phyloP scores from a whole-genome alignment of 2,329 filamentous ascomycete species.

The Drechslerella dactyloides region DNA sequence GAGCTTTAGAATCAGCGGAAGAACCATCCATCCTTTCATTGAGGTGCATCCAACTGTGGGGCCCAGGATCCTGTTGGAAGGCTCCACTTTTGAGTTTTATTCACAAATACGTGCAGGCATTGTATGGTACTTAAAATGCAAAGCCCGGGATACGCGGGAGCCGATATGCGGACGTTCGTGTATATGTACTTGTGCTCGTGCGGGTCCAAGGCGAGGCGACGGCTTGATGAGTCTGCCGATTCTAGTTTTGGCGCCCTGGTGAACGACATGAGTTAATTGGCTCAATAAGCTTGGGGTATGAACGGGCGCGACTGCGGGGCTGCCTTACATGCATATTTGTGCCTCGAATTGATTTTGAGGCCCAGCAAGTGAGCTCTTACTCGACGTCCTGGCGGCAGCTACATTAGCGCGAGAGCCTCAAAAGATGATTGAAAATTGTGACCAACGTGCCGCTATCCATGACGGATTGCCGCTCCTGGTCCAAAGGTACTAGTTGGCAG shows the following conservation, averaged over 20 bases:
- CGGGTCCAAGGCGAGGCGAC: not conserved
- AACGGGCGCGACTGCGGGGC: too few species aligned
- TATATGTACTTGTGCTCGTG: not conserved
- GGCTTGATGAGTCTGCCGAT: not conserved
- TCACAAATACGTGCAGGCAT: not conserved
- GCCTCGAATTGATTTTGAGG: too few species aligned
- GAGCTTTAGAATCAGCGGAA: conserved; percentile 5
- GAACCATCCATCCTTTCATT: conserved; percentile 7
- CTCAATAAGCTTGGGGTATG: too few species aligned
- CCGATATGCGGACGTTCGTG: not conserved
- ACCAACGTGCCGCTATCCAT: conserved; percentile 1
- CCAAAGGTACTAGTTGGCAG: not conserved
- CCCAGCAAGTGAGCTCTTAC: too few species aligned
- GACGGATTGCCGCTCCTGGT: not conserved
- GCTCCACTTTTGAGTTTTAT: conserved; percentile 5
- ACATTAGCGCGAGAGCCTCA: not conserved
- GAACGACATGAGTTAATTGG: too few species aligned
- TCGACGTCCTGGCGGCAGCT: too few species aligned
- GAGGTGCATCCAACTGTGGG: not conserved
- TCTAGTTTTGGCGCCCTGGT: not conserved
- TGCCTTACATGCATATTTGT: too few species aligned
- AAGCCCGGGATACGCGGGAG: not conserved
- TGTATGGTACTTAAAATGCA: not conserved
- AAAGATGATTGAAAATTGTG: not conserved
- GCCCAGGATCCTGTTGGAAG: not conserved